phyloP scores from a whole-genome alignment of 139 green algal species.

The Chlorella vulgaris region DNA sequence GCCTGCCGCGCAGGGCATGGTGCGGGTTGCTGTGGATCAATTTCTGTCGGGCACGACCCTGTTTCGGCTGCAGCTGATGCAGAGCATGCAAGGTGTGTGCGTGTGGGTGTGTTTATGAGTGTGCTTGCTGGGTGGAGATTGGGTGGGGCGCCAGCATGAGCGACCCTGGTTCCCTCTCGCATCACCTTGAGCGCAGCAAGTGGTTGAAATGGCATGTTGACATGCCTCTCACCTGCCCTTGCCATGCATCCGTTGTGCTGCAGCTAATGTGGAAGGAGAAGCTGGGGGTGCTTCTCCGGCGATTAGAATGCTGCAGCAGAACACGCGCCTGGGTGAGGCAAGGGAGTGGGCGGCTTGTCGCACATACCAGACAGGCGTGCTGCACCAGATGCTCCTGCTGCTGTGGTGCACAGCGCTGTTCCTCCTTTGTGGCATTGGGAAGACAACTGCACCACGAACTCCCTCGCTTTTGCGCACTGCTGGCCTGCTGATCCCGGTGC shows the following conservation, averaged over 20 bases:
- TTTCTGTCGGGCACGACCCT: constrained; percentile 53
- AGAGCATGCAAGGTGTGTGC: constrained; percentile 41
- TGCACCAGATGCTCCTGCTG: too few relatives aligned
- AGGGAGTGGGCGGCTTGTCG: not conserved
- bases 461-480: not conserved
- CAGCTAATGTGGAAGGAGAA: constrained; percentile 17
- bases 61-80: constrained; percentile 46
- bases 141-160: too few relatives aligned
- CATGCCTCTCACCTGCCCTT: too few relatives aligned
- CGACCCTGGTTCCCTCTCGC: too few relatives aligned
- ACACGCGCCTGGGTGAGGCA: constrained; percentile 61
- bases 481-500: not conserved
- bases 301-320: constrained; percentile 54
- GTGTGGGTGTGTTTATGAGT: too few relatives aligned
- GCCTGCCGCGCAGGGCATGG: not conserved
- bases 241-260: not conserved
- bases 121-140: too few relatives aligned
- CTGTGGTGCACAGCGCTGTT: too few relatives aligned
- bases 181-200: too few relatives aligned
- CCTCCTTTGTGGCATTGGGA: too few relatives aligned
- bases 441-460: not conserved
- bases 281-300: constrained; percentile 7
- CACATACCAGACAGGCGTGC: not conserved
- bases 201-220: too few relatives aligned
- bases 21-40: constrained; percentile 31